phyloP scores from a whole-genome alignment of 169 alveolate species.

The Plasmodium malariae region DNA sequence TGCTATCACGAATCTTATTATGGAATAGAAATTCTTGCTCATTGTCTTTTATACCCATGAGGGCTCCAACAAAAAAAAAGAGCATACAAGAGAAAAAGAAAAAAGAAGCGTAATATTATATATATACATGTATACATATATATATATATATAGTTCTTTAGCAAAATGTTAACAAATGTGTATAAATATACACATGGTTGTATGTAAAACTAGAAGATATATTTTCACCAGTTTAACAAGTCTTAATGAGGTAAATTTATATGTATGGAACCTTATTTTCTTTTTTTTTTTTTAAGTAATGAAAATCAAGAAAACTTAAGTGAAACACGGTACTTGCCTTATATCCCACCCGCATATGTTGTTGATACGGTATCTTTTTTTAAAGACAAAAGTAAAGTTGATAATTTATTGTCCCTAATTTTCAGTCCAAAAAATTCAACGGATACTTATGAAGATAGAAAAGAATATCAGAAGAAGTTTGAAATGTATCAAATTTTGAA shows the following conservation, averaged over 20 bases:
- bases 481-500: conserved; percentile 78
- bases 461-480: conserved; percentile 77
- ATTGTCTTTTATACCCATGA: conserved; percentile 71
- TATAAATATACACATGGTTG: not conserved
- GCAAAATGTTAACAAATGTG: not conserved
- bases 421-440: conserved; percentile 83
- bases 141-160: not conserved
- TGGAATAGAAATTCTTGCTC: conserved; percentile 53
- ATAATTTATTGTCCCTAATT: conserved; percentile 81
- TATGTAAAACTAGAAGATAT: no score
- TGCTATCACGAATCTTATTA: conserved; percentile 44
- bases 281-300: conserved; percentile 1
- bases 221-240: no score
- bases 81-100: conserved; percentile 67
- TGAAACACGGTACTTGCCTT: conserved; percentile 85
- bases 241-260: no score
- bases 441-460: conserved; percentile 82
- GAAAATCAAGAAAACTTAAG: conserved; percentile 71
- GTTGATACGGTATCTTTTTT: conserved; percentile 83
- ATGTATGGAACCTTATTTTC: not conserved
- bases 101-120: conserved; percentile 43
- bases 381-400: conserved; percentile 81
- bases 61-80: conserved; percentile 67
- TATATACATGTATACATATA: not conserved
- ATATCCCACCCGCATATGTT: conserved; percentile 85